Evolutionary conservation across 306 rosid species (phyloP).

Genomic region (Glycine tomentella): DNA sequence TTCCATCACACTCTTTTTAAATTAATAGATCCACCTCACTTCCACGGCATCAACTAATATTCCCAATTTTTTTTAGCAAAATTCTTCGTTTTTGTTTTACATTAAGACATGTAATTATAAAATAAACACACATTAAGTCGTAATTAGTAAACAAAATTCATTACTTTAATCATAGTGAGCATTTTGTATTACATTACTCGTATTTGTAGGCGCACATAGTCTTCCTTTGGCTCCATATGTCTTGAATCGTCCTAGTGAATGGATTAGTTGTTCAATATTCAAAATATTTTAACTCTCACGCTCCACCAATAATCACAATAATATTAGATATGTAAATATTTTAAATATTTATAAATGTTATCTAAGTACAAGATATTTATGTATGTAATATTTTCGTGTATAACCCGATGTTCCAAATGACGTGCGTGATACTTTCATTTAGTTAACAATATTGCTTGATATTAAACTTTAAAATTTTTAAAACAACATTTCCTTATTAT

Average conservation of each 20-base stretch:
- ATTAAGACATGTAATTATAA: not conserved
- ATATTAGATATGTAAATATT: not conserved
- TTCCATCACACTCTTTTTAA: not conserved
- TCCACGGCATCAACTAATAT: not conserved
- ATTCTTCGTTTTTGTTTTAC: not conserved
- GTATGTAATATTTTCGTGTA: not conserved
- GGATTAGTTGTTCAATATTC: not conserved
- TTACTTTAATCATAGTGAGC: constrained; percentile 1
- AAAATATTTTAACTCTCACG: not conserved
- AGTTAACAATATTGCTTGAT: too few relatives aligned
- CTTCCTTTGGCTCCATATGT: not conserved
- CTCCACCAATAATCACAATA: not conserved
- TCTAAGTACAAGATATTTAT: not conserved
- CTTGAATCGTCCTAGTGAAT: not conserved
- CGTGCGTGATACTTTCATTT: too few relatives aligned
- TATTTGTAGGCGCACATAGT: not conserved
- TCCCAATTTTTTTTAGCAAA: too few relatives aligned
- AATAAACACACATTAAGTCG: not conserved
- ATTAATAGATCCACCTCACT: not conserved
- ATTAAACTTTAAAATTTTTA: too few relatives aligned
- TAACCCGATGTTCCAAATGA: not conserved
- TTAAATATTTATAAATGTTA: not conserved
- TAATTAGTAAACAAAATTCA: not conserved
- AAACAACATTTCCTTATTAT: too few relatives aligned
- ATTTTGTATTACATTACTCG: not conserved